Evolutionary conservation across 257 asterid genomes (phyloP).

Genomic region (Catharanthus roseus): DNA sequence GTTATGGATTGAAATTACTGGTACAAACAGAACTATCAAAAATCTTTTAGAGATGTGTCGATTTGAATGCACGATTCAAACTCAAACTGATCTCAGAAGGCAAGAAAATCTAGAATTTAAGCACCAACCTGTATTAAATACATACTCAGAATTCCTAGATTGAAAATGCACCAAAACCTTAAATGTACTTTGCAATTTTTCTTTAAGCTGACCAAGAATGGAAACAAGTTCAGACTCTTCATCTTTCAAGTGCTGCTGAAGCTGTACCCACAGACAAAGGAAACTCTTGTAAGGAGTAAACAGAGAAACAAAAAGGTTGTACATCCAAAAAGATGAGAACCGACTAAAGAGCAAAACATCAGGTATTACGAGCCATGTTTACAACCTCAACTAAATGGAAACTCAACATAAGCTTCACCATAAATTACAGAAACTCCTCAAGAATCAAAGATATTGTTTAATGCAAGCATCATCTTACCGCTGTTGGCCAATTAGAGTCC

Average conservation of each 20-base stretch:
- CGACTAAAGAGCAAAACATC: too few relatives aligned
- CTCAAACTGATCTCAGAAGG: neutral
- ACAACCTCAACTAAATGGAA: neutral
- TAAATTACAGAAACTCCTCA: neutral
- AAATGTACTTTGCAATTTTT: conserved; percentile 51
- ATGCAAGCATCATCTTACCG: conserved; percentile 40
- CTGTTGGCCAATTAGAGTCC: conserved; percentile 52
- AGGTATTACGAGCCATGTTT: neutral
- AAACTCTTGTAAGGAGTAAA: neutral
- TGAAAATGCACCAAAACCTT: conserved; percentile 58
- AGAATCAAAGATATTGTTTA: neutral
- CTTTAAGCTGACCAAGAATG: conserved; percentile 47
- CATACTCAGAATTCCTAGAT: conserved; percentile 67
- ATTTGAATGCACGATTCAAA: neutral
- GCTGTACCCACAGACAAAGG: conserved; percentile 29
- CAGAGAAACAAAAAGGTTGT: neutral
- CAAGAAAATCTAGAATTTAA: neutral
- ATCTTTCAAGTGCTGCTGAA: conserved; percentile 41
- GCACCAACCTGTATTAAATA: conserved; percentile 72
- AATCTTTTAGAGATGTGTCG: neutral
- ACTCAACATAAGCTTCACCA: neutral
- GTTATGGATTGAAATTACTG: neutral
- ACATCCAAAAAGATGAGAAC: neutral
- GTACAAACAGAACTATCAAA: neutral
- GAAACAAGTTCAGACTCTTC: conserved; percentile 54